Percentiles rank a stretch among this genome's conserved stretches.
These are phyloP conservation scores for Claviceps sp. DNA, from an alignment of 2,329 filamentous ascomycete genomes.

Conservation along the genomic window DNA sequence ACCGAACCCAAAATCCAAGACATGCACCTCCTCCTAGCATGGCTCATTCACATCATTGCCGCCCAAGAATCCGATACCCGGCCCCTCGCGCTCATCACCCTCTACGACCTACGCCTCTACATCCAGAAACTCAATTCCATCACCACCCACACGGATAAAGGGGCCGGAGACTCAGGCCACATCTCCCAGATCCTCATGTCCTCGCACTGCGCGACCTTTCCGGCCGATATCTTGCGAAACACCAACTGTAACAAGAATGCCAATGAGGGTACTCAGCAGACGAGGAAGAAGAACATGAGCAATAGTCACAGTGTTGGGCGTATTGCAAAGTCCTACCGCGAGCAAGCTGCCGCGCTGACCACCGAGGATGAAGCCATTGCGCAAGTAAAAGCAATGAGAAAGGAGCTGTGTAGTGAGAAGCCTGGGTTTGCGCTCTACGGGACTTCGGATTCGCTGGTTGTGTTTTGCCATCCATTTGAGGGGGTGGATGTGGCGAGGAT, in stretches of 20 bases:
- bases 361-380: slow-evolving; percentile 1
- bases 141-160: background rate
- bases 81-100: slow-evolving; percentile 13
- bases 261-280: slow-evolving; percentile 7
- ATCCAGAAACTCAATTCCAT: slow-evolving; percentile 9
- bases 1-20: no score
- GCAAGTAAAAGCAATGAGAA: background rate
- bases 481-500: slow-evolving; percentile 1
- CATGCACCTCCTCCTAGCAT: slow-evolving; percentile 29
- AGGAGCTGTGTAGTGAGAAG: background rate
- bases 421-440: slow-evolving; percentile 1
- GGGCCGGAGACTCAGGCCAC: slow-evolving; percentile 8
- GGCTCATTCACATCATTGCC: slow-evolving; percentile 18
- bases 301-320: slow-evolving; percentile 10
- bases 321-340: slow-evolving; percentile 11
- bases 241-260: slow-evolving; percentile 7
- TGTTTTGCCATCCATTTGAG: slow-evolving; percentile 1
- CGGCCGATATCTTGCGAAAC: slow-evolving; percentile 1
- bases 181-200: slow-evolving; percentile 17
- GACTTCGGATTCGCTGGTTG: background rate
- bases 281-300: slow-evolving; percentile 7
- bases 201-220: slow-evolving; percentile 6
- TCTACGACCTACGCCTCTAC: slow-evolving; percentile 16
- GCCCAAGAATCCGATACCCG: slow-evolving; percentile 9
- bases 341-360: background rate